Evolutionary conservation across 2,329 filamentous ascomycete genomes (phyloP), one percentile per base, ranked within the genome.

Genomic region (Cercospora sojina): DNA sequence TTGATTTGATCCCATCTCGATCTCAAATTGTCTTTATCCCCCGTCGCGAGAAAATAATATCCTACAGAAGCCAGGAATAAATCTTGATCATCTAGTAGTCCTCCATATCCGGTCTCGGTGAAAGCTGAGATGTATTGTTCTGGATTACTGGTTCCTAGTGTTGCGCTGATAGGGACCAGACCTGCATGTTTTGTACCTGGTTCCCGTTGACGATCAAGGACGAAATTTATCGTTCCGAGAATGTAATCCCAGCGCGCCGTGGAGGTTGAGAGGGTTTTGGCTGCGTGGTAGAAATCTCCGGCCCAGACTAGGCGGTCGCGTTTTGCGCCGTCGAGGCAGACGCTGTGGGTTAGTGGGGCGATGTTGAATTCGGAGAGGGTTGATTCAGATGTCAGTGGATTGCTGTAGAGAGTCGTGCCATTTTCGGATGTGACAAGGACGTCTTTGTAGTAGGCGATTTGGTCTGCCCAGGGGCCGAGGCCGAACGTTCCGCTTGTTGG

Each of bases 261-360:
- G 7, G 75, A 78, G 1, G 74, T 72, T 0, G 71, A 74, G 10
- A 82, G 71, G 18, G 81, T 75, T 10, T 77, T 74, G 1, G 76
- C 71, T 0, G 81, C 81, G 67, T 82, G 80, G 47, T 78, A 78
- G 62, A 81, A 81, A 64, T 82, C 80, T 5, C 80, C 80, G 3
- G 77, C 74, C 80, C 80, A 82, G 5, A 81, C 74, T 1, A 80
- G 72, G 0, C 80, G 74, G 65, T 83, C 80, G 5, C 80, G 73
- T 66, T 82, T 82, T 0, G 77, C 75, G 2, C 80, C 79, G 64
- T 82, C 80, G 1, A 81, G 71, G 53, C 81, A 82, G 8, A 80
- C 75, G 2, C 77, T 77, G 5, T 71, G 69, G 1, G 73, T 65
- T 25, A 82, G 79, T 1, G 70, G 67, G 2, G 74, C 72, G 0